These are phyloP conservation scores for Mycogone perniciosa DNA, from an alignment of 2,329 filamentous ascomycete species.

Conservation along the genomic window DNA sequence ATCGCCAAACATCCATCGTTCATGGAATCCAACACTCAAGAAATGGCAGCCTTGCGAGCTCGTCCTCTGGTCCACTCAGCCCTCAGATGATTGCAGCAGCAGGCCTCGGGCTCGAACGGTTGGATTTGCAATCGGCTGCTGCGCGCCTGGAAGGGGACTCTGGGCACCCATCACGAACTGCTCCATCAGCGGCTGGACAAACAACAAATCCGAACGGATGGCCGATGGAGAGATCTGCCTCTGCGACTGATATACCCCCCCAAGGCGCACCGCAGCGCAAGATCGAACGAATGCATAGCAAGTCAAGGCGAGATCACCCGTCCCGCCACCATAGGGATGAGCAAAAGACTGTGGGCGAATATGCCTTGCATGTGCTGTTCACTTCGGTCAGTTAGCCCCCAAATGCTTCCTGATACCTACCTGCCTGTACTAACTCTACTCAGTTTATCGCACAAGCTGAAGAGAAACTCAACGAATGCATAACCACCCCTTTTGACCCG, in stretches of 20 bases:
- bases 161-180: constrained; percentile 34
- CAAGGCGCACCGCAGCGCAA: constrained; percentile 45
- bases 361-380: constrained; percentile 92
- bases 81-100: constrained; percentile 75
- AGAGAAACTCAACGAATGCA: constrained; percentile 85
- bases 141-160: constrained; percentile 41
- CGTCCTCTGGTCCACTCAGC: constrained; percentile 77
- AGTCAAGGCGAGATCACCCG: constrained; percentile 65
- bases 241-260: constrained; percentile 39
- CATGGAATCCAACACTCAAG: constrained; percentile 90
- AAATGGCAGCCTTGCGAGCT: constrained; percentile 80
- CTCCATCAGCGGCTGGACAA: constrained; percentile 42
- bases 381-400: constrained; percentile 61
- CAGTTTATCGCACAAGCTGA: constrained; percentile 95
- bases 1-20: constrained; percentile 94
- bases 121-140: constrained; percentile 42
- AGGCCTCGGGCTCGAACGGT: constrained; percentile 49
- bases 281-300: constrained; percentile 58
- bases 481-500: constrained; percentile 69
- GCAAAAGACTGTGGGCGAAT: constrained; percentile 92
- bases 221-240: constrained; percentile 40
- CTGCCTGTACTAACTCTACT: constrained; percentile 12
- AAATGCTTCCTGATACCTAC: background rate
- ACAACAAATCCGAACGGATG: constrained; percentile 18
- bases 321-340: constrained; percentile 66